Evolutionary conservation across 805 yeast genomes (phyloP), one percentile per base, ranked within the genome.

Genomic region (Metschnikowia lochheadii): DNA sequence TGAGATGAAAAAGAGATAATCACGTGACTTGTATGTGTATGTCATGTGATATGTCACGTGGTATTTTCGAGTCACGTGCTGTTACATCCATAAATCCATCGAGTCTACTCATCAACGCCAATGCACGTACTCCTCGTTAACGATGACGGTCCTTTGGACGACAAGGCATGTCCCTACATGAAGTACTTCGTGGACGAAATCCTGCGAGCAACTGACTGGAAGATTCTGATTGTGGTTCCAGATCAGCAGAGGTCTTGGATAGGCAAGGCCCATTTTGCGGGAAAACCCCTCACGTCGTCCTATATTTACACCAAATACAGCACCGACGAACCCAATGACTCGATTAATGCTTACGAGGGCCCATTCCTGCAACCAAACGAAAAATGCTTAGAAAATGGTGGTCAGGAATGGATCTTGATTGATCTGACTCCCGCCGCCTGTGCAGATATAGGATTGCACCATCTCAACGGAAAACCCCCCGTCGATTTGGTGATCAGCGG

Each of bases 401-500:
- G 73, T 57, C 83, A 84, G 59, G 96, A 89, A 66, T 94, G 98
- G 97, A 78, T 83, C 36, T 70, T 92, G 44, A 72, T 94, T 10
- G 90, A 89, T 66, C 96, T 96, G 39, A 94, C 99, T 0, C 99
- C 99, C 0, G 99, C 98, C 14, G 87, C 96, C 1, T 89, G 97
- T 68, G 79, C 96, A 3, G 96, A 92, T 67, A 81, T 94, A 49
- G 99, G 97, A 2, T 68, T 88, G 40, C 84, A 89, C 60, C 89
- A 89, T 62, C 65, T 90, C 49, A 64, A 65, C 15, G 65, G 72
- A 20, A 72, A 77, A 42, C 79, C 78, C 3, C 85, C 85, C 1
- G 81, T 91, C 20, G 97, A 94, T 67, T 71, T 92, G 52, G 97
- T 94, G 5, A 66, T 94, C 20, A 87, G 96, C 49, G 99, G 99